phyloP scores from a whole-genome alignment of 768 basidiomycete genomes.

The Sarcomyxa edulis region DNA sequence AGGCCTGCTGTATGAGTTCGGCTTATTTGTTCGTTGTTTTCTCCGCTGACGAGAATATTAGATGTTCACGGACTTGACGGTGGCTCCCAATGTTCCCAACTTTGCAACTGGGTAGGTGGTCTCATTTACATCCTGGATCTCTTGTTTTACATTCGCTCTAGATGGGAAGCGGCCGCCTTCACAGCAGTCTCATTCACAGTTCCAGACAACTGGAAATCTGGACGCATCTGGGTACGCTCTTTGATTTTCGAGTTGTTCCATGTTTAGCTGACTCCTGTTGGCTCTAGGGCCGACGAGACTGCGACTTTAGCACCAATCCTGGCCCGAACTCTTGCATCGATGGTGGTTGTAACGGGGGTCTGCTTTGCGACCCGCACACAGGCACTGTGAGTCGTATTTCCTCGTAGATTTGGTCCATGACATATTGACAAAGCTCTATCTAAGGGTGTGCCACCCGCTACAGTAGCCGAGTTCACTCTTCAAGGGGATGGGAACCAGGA shows the following conservation, averaged over 20 bases:
- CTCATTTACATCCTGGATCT: neutral
- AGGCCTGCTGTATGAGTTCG: conserved; percentile 39
- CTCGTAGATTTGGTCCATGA: neutral
- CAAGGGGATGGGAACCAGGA: conserved; percentile 36
- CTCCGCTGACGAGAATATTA: conserved; percentile 11
- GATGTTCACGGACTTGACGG: conserved; percentile 41
- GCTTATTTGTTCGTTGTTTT: neutral
- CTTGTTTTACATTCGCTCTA: conserved; percentile 8
- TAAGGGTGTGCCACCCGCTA: conserved; percentile 65
- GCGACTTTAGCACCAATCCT: conserved; percentile 49
- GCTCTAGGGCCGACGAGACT: conserved; percentile 55
- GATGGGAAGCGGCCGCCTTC: conserved; percentile 24
- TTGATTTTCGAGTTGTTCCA: neutral
- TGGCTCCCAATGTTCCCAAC: conserved; percentile 28
- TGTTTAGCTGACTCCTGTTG: neutral
- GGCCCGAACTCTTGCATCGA: conserved; percentile 57
- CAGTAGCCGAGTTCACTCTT: conserved; percentile 67
- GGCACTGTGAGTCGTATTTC: conserved; percentile 47
- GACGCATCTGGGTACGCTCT: conserved; percentile 33
- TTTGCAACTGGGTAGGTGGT: conserved; percentile 27
- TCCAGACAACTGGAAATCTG: conserved; percentile 45
- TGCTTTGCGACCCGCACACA: conserved; percentile 45
- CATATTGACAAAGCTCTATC: neutral
- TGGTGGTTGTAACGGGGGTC: conserved; percentile 68
- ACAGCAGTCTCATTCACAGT: conserved; percentile 32